Evolutionary conservation across 176 grass and related monocot species (phyloP).

Genomic region (Eragrostis curvula): DNA sequence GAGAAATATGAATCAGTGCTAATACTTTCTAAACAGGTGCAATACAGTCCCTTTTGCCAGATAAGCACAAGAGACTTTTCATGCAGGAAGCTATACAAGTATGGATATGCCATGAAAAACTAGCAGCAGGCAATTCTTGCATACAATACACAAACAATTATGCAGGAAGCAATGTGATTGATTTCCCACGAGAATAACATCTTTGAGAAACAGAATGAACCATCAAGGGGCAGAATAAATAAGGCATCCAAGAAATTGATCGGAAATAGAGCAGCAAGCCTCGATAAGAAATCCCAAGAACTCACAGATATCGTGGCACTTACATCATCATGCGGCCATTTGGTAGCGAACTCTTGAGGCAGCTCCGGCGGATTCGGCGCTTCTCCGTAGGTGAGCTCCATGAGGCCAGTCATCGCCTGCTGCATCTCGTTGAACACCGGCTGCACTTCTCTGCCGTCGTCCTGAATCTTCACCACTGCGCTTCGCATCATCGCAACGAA

Average conservation of each 20-base stretch:
- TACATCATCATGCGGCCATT: slow-evolving; percentile 34
- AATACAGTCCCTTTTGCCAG: background rate
- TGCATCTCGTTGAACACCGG: slow-evolving; percentile 36
- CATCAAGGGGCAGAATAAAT: background rate
- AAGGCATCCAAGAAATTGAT: slow-evolving; percentile 5
- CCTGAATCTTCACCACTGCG: slow-evolving; percentile 27
- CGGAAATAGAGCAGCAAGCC: slow-evolving; percentile 29
- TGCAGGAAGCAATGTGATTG: background rate
- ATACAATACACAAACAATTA: slow-evolving; percentile 22
- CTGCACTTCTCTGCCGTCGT: slow-evolving; percentile 18
- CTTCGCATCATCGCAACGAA: slow-evolving; percentile 28
- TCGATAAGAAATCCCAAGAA: slow-evolving; percentile 31
- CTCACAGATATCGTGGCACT: slow-evolving; percentile 27
- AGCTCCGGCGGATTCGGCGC: slow-evolving; percentile 25
- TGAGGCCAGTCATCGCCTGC: slow-evolving; percentile 45
- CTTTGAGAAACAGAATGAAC: slow-evolving; percentile 29
- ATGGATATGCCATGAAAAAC: background rate
- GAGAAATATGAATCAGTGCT: background rate
- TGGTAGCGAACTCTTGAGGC: slow-evolving; percentile 35
- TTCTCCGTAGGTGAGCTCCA: slow-evolving; percentile 36
- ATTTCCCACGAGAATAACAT: background rate
- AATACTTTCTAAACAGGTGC: slow-evolving; percentile 11
- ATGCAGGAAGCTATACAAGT: slow-evolving; percentile 10
- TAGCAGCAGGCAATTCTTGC: slow-evolving; percentile 10
- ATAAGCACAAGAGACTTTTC: slow-evolving; percentile 15